These are phyloP conservation scores for Steccherinum ochraceum DNA, from an alignment of 768 basidiomycete species.

Conservation along the genomic window DNA sequence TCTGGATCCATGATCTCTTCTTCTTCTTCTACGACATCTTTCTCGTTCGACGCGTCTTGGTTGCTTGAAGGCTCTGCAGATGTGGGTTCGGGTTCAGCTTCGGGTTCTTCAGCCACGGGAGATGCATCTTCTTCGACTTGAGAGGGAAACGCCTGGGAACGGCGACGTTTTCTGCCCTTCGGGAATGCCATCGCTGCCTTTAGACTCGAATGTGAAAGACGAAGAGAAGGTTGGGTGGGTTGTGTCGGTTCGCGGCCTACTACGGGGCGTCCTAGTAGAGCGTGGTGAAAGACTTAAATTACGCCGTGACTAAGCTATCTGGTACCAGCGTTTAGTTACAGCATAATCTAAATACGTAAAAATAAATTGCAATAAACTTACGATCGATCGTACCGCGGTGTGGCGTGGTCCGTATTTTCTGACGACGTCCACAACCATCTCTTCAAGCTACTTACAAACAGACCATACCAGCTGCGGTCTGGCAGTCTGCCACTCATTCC, in stretches of 20 bases:
- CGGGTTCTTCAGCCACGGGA: not conserved
- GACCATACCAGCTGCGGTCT: too few relatives aligned
- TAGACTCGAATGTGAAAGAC: too few relatives aligned
- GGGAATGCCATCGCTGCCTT: not conserved
- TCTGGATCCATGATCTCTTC: conserved; percentile 15
- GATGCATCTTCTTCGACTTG: not conserved
- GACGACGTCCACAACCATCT: not conserved
- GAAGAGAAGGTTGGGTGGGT: too few relatives aligned
- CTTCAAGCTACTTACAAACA: not conserved
- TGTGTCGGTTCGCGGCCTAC: too few relatives aligned
- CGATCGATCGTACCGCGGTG: conserved; percentile 61
- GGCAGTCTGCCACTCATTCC: too few relatives aligned
- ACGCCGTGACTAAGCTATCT: not conserved
- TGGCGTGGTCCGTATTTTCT: not conserved
- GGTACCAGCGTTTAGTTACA: conserved; percentile 71
- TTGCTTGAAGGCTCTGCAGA: not conserved
- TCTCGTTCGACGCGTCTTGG: not conserved
- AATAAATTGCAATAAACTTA: conserved; percentile 97
- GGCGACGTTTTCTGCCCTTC: not conserved
- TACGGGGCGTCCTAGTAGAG: too few relatives aligned
- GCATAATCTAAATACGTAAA: conserved; percentile 7
- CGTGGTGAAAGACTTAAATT: not conserved
- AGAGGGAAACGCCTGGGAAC: not conserved
- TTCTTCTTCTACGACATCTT: conserved; percentile 15
- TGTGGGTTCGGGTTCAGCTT: not conserved